phyloP scores from a whole-genome alignment of 2,329 filamentous ascomycete genomes.

The Calcarisporium arbuscula region DNA sequence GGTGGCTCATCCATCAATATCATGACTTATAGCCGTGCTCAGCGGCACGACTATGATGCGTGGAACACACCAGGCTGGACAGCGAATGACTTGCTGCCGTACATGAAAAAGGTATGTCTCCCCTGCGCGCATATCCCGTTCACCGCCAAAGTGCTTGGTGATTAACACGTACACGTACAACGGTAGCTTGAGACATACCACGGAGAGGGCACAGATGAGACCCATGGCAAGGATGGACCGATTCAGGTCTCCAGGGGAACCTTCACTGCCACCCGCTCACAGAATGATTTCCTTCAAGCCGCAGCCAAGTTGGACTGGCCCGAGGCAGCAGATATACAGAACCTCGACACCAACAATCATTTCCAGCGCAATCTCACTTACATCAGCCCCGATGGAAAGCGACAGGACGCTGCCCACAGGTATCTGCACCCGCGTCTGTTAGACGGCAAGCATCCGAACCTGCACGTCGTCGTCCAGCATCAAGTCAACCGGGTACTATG shows the following conservation, averaged over 20 bases:
- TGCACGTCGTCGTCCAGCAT: slow-evolving; percentile 25
- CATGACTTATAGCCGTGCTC: slow-evolving; percentile 16
- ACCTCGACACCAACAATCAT: slow-evolving; percentile 30
- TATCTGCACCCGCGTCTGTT: slow-evolving; percentile 24
- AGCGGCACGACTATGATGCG: slow-evolving; percentile 14
- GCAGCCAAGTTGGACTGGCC: slow-evolving; percentile 39
- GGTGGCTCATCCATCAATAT: slow-evolving; percentile 18
- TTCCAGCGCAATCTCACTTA: slow-evolving; percentile 37
- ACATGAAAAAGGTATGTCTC: slow-evolving; percentile 10
- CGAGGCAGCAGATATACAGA: slow-evolving; percentile 43
- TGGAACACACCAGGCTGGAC: slow-evolving; percentile 15
- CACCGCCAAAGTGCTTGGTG: too few relatives aligned
- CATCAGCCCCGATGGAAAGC: slow-evolving; percentile 19
- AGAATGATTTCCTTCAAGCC: slow-evolving; percentile 42
- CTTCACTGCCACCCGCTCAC: slow-evolving; percentile 30
- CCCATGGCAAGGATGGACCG: slow-evolving; percentile 44
- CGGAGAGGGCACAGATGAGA: slow-evolving; percentile 11
- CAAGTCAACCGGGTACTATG: slow-evolving; percentile 44
- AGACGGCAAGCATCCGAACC: slow-evolving; percentile 19
- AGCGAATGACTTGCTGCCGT: slow-evolving; percentile 14
- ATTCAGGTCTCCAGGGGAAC: slow-evolving; percentile 44
- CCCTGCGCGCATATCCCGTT: neutral
- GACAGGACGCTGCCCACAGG: slow-evolving; percentile 19
- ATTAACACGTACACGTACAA: neutral
- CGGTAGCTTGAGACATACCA: slow-evolving; percentile 19